These are phyloP conservation scores for Avena atlantica DNA, from an alignment of 176 grass and related monocot species.

Conservation along the genomic window DNA sequence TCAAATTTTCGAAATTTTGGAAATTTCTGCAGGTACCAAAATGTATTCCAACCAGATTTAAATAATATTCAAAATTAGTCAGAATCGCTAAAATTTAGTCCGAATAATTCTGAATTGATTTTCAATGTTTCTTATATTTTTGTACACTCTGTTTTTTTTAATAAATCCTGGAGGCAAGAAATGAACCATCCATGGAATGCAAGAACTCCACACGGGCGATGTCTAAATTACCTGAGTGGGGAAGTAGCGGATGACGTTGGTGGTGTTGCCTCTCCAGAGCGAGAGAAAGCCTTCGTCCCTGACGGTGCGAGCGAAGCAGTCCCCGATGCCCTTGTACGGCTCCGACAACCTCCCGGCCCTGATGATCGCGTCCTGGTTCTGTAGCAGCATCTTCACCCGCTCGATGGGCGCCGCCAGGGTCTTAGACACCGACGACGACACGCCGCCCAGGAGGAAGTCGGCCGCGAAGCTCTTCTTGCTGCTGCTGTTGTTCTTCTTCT, in stretches of 20 bases:
- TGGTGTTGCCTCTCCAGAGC: conserved; percentile 68
- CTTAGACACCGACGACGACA: conserved; percentile 74
- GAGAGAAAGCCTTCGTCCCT: conserved; percentile 57
- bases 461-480: conserved; percentile 41
- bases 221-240: conserved; percentile 52
- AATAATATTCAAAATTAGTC: no score
- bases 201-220: no score
- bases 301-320: conserved; percentile 70
- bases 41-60: no score
- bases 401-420: conserved; percentile 75
- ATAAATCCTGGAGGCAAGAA: no score
- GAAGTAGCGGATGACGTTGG: conserved; percentile 79
- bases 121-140: no score
- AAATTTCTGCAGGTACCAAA: no score
- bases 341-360: conserved; percentile 50
- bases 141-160: no score
- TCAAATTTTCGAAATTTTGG: no score
- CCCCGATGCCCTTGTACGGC: conserved; percentile 67
- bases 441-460: conserved; percentile 69
- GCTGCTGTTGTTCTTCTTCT: conserved; percentile 30
- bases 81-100: no score
- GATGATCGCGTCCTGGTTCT: conserved; percentile 82
- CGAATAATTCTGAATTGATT: no score
- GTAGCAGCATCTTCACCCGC: conserved; percentile 71
- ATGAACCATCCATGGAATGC: no score